Percentiles rank a stretch among this genome's conserved stretches.
Conservation (phyloP, 306 rosid genomes). For the Trichosanthes cucumerina region DNA sequence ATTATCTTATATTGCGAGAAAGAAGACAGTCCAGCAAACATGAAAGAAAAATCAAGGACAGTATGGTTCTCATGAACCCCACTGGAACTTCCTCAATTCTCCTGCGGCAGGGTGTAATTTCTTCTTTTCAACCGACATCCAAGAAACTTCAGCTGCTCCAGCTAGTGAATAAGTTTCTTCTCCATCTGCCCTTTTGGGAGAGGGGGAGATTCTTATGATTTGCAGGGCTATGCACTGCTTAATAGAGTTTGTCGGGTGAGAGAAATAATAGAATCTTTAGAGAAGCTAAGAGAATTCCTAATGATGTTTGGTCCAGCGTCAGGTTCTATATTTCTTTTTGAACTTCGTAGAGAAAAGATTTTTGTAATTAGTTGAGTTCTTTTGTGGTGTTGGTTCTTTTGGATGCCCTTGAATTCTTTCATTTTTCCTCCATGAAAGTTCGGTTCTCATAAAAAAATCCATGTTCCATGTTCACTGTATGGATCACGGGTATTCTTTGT, state of each 20-base stretch:
- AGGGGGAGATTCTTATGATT: constrained; percentile 26
- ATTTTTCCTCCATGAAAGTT: too few species aligned
- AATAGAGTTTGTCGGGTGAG: too few species aligned
- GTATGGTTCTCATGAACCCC: background rate
- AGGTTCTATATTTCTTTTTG: too few species aligned
- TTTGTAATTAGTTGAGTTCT: too few species aligned
- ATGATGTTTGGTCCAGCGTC: too few species aligned
- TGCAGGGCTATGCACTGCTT: too few species aligned
- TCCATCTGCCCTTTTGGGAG: too few species aligned
- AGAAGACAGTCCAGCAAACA: background rate
- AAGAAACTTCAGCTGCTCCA: constrained; percentile 40
- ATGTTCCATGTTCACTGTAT: constrained; percentile 42
- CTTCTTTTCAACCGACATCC: constrained; percentile 72
- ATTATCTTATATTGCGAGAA: background rate
- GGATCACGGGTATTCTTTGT: constrained; percentile 43
- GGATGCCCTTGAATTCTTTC: too few species aligned
- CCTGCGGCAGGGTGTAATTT: constrained; percentile 62
- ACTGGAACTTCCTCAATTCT: constrained; percentile 38
- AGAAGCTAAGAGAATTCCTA: too few species aligned
- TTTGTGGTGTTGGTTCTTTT: too few species aligned
- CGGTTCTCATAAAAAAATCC: constrained; percentile 11
- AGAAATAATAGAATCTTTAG: too few species aligned
- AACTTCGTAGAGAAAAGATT: too few species aligned
- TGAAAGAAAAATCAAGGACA: background rate
- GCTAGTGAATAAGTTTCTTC: constrained; percentile 28